Conservation (phyloP, 2,329 filamentous ascomycete species). For the Grosmannia huntii region DNA sequence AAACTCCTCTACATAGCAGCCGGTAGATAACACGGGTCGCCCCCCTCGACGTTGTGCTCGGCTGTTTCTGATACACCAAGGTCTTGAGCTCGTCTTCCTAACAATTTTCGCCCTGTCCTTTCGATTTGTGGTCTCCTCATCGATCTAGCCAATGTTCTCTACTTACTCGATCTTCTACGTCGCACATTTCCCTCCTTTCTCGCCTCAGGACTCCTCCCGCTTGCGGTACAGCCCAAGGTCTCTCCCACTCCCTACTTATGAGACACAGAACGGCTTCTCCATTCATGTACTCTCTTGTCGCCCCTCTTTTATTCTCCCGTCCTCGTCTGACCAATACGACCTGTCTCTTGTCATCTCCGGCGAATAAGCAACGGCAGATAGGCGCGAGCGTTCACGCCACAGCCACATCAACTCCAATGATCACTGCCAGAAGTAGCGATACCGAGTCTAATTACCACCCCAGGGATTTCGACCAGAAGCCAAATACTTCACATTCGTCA, state of each 20-base stretch:
- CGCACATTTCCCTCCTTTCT: background rate
- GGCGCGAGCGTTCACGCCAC: background rate
- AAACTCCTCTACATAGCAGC: background rate
- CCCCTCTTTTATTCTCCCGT: background rate
- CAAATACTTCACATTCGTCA: slow-evolving; percentile 25
- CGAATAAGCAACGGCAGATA: background rate
- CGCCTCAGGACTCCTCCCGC: background rate
- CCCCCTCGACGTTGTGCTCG: background rate
- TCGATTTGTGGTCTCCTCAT: background rate
- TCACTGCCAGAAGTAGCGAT: slow-evolving; percentile 41
- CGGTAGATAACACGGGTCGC: background rate
- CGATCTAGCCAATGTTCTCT: background rate
- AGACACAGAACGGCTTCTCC: background rate
- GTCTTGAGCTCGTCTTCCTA: background rate
- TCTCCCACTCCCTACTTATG: background rate
- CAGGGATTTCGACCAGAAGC: slow-evolving; percentile 42
- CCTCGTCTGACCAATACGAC: background rate
- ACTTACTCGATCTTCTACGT: background rate
- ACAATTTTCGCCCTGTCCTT: background rate
- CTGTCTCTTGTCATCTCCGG: background rate
- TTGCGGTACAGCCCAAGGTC: background rate
- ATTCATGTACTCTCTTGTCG: background rate
- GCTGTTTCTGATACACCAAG: background rate
- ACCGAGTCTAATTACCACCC: slow-evolving; percentile 34
- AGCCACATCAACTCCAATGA: slow-evolving; percentile 31